Evolutionary conservation across 306 rosid species (phyloP).

Genomic region (Lagenaria siceraria): DNA sequence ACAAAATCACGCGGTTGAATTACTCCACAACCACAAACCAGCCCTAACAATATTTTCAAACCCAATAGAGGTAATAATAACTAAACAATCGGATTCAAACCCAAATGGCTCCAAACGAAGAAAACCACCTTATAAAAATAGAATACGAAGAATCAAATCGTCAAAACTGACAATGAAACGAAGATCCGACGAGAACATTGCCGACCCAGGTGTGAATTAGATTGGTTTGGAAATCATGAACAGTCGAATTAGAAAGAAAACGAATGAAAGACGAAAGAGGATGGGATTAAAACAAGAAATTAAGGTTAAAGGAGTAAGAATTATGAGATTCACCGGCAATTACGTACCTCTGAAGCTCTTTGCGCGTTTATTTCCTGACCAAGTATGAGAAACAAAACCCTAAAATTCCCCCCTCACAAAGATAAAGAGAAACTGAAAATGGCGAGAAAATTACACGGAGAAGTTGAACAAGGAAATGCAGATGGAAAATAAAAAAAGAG

Average conservation of each 20-base stretch:
- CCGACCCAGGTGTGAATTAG: not conserved
- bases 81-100: constrained; percentile 41
- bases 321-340: constrained; percentile 14
- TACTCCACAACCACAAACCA: constrained; percentile 16
- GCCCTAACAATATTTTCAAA: constrained; percentile 20
- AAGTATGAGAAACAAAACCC: constrained; percentile 18
- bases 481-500: not conserved
- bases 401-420: not conserved
- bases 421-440: constrained; percentile 8
- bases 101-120: constrained; percentile 21
- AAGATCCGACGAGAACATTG: constrained; percentile 3
- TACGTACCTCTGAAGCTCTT: constrained; percentile 39
- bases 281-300: constrained; percentile 14
- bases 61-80: constrained; percentile 8
- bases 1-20: not conserved
- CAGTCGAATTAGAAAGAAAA: not conserved
- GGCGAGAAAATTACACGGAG: constrained; percentile 13
- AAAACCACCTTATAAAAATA: constrained; percentile 36
- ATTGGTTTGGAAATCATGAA: not conserved
- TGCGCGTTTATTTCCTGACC: not conserved
- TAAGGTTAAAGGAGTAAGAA: constrained; percentile 8
- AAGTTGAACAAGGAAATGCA: constrained; percentile 15
- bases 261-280: constrained; percentile 5
- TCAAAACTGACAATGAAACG: not conserved
- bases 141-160: constrained; percentile 22